A percentile compares a stretch with the other conserved stretches of the same genome.
phyloP scores from a whole-genome alignment of 768 basidiomycete species.

The Russula foetens region DNA sequence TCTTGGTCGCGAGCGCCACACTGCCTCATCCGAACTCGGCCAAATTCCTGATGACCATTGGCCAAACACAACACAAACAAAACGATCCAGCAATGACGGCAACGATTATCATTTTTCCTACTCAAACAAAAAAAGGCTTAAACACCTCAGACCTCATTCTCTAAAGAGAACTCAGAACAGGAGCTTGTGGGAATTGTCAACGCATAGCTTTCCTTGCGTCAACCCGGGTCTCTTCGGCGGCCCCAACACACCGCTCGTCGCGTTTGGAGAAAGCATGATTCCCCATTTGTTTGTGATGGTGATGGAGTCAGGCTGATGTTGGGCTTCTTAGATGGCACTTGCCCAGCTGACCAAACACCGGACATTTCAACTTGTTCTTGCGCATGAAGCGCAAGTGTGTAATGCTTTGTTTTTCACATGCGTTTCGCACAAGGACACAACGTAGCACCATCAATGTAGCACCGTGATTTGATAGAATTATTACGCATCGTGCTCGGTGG shows the following conservation, averaged over 20 bases:
- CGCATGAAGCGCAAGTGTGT: constrained; percentile 14
- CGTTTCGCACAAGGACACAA: background rate
- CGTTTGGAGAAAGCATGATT: constrained; percentile 37
- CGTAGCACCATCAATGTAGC: background rate
- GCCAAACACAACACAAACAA: too few species aligned
- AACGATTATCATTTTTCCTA: too few species aligned
- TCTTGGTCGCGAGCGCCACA: too few species aligned
- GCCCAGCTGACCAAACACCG: constrained; percentile 36
- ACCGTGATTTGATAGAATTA: background rate
- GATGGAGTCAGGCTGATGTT: background rate
- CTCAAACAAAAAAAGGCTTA: too few species aligned
- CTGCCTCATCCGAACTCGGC: too few species aligned
- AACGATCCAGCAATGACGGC: too few species aligned
- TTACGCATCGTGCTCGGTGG: background rate
- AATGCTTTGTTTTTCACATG: background rate
- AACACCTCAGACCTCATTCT: too few species aligned
- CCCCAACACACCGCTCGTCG: constrained; percentile 37
- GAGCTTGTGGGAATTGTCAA: constrained; percentile 44
- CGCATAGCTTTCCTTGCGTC: constrained; percentile 44
- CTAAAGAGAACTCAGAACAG: too few species aligned
- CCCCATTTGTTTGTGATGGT: background rate
- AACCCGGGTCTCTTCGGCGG: constrained; percentile 47
- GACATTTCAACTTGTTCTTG: constrained; percentile 37
- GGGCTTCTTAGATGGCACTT: constrained; percentile 32
- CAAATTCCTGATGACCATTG: too few species aligned